Conservation (phyloP, 345 rosid genomes). For the Ceriops tagal region DNA sequence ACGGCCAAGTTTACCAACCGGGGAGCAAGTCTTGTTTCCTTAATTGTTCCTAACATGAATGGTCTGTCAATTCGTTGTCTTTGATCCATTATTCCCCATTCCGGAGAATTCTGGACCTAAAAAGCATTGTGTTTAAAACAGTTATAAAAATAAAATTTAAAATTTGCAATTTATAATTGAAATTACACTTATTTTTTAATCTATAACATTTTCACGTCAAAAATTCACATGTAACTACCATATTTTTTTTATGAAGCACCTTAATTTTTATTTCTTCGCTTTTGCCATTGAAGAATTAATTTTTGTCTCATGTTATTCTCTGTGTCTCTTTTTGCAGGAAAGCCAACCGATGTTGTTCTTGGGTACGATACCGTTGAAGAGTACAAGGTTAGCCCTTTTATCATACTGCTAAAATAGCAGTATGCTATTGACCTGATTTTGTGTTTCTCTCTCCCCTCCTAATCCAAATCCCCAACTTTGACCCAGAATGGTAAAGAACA, state of each 20-base stretch:
- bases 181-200: too few species aligned
- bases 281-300: too few species aligned
- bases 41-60: slow-evolving; percentile 61
- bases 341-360: slow-evolving; percentile 60
- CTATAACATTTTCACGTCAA: too few species aligned
- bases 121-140: too few species aligned
- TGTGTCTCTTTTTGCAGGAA: slow-evolving; percentile 40
- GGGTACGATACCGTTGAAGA: slow-evolving; percentile 61
- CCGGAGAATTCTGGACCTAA: background rate
- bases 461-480: background rate
- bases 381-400: slow-evolving; percentile 42
- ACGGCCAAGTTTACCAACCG: slow-evolving; percentile 64
- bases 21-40: slow-evolving; percentile 74
- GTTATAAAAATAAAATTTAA: too few species aligned
- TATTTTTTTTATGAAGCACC: too few species aligned
- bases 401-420: too few species aligned
- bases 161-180: too few species aligned
- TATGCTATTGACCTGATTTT: background rate
- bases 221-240: too few species aligned
- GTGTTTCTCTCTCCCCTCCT: background rate
- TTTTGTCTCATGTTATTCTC: too few species aligned
- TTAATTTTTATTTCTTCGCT: too few species aligned
- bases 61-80: slow-evolving; percentile 32
- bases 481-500: slow-evolving; percentile 56
- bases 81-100: background rate